phyloP scores from a whole-genome alignment of 2,329 filamentous ascomycete species.

The Pyrenophora graminea region DNA sequence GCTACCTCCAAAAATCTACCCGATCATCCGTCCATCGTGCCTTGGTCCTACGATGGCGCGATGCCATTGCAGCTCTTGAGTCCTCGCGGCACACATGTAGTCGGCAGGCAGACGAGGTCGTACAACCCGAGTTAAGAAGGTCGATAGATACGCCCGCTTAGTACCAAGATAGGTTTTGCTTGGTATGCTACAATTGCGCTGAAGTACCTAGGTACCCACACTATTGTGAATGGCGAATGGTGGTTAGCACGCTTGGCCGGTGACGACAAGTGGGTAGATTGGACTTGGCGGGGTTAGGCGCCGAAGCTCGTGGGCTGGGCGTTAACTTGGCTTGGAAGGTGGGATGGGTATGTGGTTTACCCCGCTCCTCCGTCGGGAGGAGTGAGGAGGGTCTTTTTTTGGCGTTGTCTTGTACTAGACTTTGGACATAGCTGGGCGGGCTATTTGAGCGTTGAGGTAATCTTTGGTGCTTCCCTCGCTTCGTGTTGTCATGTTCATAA shows the following conservation, averaged over 20 bases:
- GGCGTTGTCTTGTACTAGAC: too few species aligned
- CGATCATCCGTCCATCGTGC: not conserved
- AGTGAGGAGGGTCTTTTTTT: not conserved
- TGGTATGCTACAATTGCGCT: not conserved
- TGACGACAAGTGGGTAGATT: slow-evolving; percentile 15
- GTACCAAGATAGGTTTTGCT: not conserved
- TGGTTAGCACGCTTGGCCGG: slow-evolving; percentile 19
- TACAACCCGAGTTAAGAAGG: slow-evolving; percentile 14
- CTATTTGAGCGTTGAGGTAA: too few species aligned
- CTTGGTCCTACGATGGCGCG: not conserved
- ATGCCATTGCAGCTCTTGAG: not conserved
- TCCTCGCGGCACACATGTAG: slow-evolving; percentile 1
- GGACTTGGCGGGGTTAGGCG: slow-evolving; percentile 19
- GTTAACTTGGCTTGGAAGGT: slow-evolving; percentile 6
- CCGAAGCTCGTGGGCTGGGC: slow-evolving; percentile 10
- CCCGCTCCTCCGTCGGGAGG: slow-evolving; percentile 8
- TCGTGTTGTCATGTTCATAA: too few species aligned
- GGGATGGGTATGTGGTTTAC: not conserved
- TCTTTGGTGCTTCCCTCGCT: too few species aligned
- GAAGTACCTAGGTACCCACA: not conserved
- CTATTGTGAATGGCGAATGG: not conserved
- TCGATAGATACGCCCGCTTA: slow-evolving; percentile 9
- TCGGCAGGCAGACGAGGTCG: not conserved
- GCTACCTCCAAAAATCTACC: not conserved
- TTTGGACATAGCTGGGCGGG: too few species aligned